Evolutionary conservation across 2,329 filamentous ascomycete species (phyloP).

Genomic region (Trichoderma pleuroti): DNA sequence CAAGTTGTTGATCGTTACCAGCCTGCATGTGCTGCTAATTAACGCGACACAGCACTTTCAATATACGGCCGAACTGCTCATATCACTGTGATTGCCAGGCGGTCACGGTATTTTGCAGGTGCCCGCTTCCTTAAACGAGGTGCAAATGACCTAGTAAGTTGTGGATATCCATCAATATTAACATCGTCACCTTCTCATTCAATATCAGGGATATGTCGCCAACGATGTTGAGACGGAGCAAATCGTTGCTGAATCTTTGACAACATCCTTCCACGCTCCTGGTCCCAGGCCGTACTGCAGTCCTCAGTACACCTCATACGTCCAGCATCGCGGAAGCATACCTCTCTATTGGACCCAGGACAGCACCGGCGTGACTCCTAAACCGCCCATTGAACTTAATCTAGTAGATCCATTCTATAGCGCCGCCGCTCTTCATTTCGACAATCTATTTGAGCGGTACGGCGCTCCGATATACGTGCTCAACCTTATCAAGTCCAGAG

Average conservation of each 20-base stretch:
- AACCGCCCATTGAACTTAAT: conserved; percentile 92
- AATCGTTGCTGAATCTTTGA: conserved; percentile 90
- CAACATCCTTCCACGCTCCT: conserved; percentile 91
- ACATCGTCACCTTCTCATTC: conserved; percentile 2
- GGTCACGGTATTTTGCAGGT: conserved; percentile 90
- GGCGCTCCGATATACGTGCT: conserved; percentile 88
- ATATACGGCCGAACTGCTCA: conserved; percentile 88
- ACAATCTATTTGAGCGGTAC: conserved; percentile 90
- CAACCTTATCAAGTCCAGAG: conserved; percentile 85
- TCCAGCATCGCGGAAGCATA: conserved; percentile 95
- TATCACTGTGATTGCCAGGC: conserved; percentile 87
- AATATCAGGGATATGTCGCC: conserved; percentile 76
- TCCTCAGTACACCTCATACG: conserved; percentile 90
- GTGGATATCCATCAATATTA: not conserved
- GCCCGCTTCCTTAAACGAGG: conserved; percentile 92
- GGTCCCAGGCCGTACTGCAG: conserved; percentile 82
- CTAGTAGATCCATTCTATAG: conserved; percentile 95
- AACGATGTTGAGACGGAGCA: conserved; percentile 99
- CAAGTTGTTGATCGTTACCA: conserved; percentile 23
- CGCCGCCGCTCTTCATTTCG: conserved; percentile 89
- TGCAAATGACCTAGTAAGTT: conserved; percentile 71
- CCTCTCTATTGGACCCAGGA: conserved; percentile 98
- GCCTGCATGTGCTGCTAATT: not conserved
- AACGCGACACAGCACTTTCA: conserved; percentile 52
- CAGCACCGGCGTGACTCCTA: conserved; percentile 89